A percentile compares a stretch with the other conserved stretches of the same genome.
These are phyloP conservation scores for Arthroderma sp. DNA, from an alignment of 2,329 filamentous ascomycete genomes.

Conservation along the genomic window DNA sequence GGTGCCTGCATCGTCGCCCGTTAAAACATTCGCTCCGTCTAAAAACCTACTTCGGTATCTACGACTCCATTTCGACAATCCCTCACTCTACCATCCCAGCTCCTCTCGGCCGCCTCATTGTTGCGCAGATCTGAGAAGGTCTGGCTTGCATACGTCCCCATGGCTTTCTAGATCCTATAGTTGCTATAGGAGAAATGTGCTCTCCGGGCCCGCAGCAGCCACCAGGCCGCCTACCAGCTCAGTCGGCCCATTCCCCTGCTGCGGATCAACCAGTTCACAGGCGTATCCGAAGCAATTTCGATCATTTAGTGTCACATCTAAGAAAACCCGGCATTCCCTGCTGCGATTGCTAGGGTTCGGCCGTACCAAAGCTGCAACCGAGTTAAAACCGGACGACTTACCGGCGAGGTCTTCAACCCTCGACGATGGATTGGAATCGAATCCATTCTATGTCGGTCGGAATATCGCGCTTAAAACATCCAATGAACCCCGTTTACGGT, in stretches of 20 bases:
- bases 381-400: constrained; percentile 45
- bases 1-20: constrained; percentile 20
- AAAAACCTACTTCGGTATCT: constrained; percentile 56
- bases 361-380: constrained; percentile 20
- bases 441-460: constrained; percentile 57
- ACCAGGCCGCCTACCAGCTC: constrained; percentile 1
- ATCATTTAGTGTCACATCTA: constrained; percentile 19
- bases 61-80: constrained; percentile 52
- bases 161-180: not conserved
- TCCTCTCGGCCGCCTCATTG: not conserved
- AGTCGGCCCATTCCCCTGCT: too few species aligned
- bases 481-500: constrained; percentile 73
- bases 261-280: not conserved
- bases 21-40: constrained; percentile 36
- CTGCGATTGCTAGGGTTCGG: constrained; percentile 25
- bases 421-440: constrained; percentile 46
- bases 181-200: not conserved
- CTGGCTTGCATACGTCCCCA: not conserved
- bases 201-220: not conserved
- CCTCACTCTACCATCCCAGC: constrained; percentile 32
- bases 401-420: constrained; percentile 39
- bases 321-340: constrained; percentile 20
- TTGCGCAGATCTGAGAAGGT: not conserved
- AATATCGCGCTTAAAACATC: constrained; percentile 62
- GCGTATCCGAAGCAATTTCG: constrained; percentile 2